Evolutionary conservation across 305 asterid genomes (phyloP).

Genomic region (Fraxinus paxiana): DNA sequence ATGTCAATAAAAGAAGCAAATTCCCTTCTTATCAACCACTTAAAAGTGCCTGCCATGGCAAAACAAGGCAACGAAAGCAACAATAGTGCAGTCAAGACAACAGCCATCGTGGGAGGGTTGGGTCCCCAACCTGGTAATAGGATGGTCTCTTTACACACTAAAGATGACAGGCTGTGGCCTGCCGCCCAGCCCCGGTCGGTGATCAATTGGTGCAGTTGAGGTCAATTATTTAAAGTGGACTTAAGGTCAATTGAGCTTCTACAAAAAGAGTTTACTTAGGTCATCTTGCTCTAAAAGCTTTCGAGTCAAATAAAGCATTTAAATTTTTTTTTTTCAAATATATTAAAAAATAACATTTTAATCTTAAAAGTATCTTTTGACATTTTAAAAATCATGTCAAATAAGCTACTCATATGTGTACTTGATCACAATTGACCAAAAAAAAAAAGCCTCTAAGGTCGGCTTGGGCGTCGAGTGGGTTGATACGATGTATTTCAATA

Average conservation of each 20-base stretch:
- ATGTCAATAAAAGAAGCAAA: constrained; percentile 12
- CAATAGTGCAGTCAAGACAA: constrained; percentile 31
- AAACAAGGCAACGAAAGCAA: constrained; percentile 39
- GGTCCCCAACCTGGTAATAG: constrained; percentile 59
- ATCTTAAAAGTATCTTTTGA: not conserved
- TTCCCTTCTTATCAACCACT: constrained; percentile 16
- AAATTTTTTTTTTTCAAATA: not conserved
- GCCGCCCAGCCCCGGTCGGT: constrained; percentile 74
- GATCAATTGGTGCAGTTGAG: constrained; percentile 74
- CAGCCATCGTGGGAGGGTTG: constrained; percentile 51
- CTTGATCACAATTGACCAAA: not conserved
- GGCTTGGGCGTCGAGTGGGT: not conserved
- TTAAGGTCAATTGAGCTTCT: not conserved
- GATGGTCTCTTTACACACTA: constrained; percentile 82
- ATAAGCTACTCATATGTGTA: not conserved
- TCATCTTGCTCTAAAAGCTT: not conserved
- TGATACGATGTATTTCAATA: not conserved
- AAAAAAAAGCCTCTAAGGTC: too few species aligned
- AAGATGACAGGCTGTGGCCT: constrained; percentile 91
- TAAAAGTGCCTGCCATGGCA: constrained; percentile 42
- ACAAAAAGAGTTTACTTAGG: not conserved
- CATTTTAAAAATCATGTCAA: not conserved
- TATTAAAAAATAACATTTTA: too few species aligned
- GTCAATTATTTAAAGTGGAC: not conserved
- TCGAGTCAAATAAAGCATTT: not conserved